phyloP scores from a whole-genome alignment of 805 yeast species.

The Lipomyces kockii region DNA sequence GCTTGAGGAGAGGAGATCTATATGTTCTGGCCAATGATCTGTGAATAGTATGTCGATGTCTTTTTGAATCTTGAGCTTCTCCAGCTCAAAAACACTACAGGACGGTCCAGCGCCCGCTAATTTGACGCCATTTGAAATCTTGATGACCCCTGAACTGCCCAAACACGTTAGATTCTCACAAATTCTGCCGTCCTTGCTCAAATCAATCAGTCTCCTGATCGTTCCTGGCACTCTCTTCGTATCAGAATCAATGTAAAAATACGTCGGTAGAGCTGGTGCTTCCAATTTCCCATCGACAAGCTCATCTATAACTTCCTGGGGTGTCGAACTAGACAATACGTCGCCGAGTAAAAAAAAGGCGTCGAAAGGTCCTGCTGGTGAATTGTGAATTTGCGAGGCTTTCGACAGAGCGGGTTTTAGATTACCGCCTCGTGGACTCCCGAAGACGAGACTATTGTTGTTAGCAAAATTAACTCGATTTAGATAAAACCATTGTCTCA shows the following conservation, averaged over 20 bases:
- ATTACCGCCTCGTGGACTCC: slow-evolving; percentile 21
- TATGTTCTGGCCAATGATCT: slow-evolving; percentile 36
- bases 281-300: slow-evolving; percentile 17
- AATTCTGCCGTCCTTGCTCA: slow-evolving; percentile 11
- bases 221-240: background rate
- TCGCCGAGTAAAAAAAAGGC: slow-evolving; percentile 31
- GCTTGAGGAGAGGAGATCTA: slow-evolving; percentile 28
- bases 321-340: slow-evolving; percentile 17
- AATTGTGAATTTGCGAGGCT: slow-evolving; percentile 27
- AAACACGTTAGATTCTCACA: slow-evolving; percentile 28
- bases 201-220: slow-evolving; percentile 9
- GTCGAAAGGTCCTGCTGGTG: slow-evolving; percentile 36
- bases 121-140: slow-evolving; percentile 24
- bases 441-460: slow-evolving; percentile 30
- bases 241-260: slow-evolving; percentile 12
- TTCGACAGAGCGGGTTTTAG: slow-evolving; percentile 23
- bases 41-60: slow-evolving; percentile 37
- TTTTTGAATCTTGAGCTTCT: slow-evolving; percentile 24
- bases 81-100: slow-evolving; percentile 24
- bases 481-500: background rate
- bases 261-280: slow-evolving; percentile 26
- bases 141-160: slow-evolving; percentile 22
- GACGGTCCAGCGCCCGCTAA: slow-evolving; percentile 23
- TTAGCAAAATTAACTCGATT: background rate
- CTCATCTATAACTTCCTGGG: slow-evolving; percentile 13